Evolutionary conservation across 345 rosid genomes (phyloP).

Genomic region (Murraya paniculata): DNA sequence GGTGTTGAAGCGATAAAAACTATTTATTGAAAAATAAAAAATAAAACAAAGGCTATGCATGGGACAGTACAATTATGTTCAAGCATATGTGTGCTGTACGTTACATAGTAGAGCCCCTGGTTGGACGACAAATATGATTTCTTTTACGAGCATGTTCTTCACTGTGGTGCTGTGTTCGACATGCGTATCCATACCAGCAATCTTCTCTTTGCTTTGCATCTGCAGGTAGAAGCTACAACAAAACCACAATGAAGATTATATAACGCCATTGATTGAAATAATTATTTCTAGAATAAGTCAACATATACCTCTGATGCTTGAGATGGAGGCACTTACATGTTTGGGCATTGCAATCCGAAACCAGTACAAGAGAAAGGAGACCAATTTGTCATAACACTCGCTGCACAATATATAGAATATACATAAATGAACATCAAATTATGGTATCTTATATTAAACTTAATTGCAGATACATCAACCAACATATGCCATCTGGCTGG

Average conservation of each 20-base stretch:
- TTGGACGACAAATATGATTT: constrained; percentile 92
- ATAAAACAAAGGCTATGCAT: no score
- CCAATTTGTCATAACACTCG: constrained; percentile 68
- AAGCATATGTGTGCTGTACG: no score
- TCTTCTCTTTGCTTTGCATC: constrained; percentile 63
- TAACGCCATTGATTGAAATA: background rate
- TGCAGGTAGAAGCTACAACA: constrained; percentile 42
- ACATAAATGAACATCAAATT: background rate
- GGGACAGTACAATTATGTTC: no score
- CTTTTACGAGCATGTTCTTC: constrained; percentile 83
- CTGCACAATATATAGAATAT: constrained; percentile 36
- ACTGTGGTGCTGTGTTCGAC: constrained; percentile 86
- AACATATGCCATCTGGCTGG: background rate
- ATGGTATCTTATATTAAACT: background rate
- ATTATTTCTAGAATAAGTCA: background rate
- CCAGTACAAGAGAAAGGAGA: constrained; percentile 86
- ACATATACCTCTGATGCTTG: background rate
- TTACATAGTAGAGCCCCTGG: constrained; percentile 38
- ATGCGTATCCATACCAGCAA: constrained; percentile 89
- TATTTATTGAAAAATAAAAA: no score
- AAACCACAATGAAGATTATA: background rate
- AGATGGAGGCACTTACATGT: constrained; percentile 35
- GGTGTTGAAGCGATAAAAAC: no score
- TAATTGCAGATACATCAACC: background rate
- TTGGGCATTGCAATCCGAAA: constrained; percentile 61